Evolutionary conservation across 2,329 filamentous ascomycete genomes (phyloP).

Genomic region (Stachybotrys chlorohalonatus): DNA sequence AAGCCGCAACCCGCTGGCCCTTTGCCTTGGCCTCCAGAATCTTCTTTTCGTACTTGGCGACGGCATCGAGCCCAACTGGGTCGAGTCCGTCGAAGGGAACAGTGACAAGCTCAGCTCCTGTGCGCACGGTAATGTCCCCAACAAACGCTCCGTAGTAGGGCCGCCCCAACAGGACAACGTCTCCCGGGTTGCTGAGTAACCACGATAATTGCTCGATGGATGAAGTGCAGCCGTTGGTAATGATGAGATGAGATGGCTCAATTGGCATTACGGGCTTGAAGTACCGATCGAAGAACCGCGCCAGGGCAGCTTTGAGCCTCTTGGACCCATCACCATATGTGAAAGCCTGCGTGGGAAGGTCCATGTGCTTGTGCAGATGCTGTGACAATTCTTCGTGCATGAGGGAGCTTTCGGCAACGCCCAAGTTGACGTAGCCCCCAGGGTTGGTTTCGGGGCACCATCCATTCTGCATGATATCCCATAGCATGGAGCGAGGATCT

Average conservation of each 20-base stretch:
- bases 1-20: constrained; percentile 31
- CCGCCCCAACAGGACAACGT: constrained; percentile 29
- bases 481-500: constrained; percentile 20
- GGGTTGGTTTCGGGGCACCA: constrained; percentile 32
- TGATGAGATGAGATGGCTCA: constrained; percentile 10
- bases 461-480: constrained; percentile 34
- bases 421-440: constrained; percentile 37
- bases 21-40: constrained; percentile 25
- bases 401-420: constrained; percentile 42
- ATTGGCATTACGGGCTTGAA: constrained; percentile 7
- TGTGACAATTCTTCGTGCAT: constrained; percentile 36
- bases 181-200: constrained; percentile 28
- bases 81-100: constrained; percentile 35
- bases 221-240: constrained; percentile 30
- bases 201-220: constrained; percentile 31
- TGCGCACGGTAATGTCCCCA: constrained; percentile 32
- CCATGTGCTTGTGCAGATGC: constrained; percentile 29
- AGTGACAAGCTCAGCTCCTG: constrained; percentile 29
- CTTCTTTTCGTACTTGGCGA: constrained; percentile 33
- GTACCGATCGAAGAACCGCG: constrained; percentile 25
- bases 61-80: constrained; percentile 30
- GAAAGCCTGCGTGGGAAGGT: constrained; percentile 19
- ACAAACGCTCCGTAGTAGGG: constrained; percentile 40
- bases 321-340: constrained; percentile 34
- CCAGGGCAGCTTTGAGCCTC: constrained; percentile 18